Base-by-base conservation (phyloP, 108 stramenopile species). In the Stephanodiscus minutulus region DNA sequence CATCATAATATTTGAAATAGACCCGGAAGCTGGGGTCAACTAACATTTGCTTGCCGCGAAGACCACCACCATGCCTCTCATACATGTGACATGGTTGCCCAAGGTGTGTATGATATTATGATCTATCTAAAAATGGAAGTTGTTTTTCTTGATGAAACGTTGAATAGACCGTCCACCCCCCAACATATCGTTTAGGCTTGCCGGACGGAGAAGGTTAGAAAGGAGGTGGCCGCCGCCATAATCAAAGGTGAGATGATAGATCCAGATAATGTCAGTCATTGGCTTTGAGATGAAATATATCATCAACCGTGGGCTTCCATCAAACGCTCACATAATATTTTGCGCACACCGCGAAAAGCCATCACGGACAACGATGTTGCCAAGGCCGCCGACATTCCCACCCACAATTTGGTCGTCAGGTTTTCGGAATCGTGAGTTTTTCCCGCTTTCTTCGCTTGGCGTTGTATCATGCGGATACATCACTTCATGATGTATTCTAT, bases 331-430 rank as follows among this genome's bases (percentile, higher is more conserved):
- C 20, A 6, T 7, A 55, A 7, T 0, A 39, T 39, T 4, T 39
- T 18, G 5, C 6, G 9, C 50, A 52, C 50, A 18, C 50, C 22
- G 36, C 18, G 28, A 41, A 68, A 44, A 68, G 73, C 73, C 41
- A 66, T 74, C 50, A 74, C 73, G 35, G 66, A 74, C 47, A 74
- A 74, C 27, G 73, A 74, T 33, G 73, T 74, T 60, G 73, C 73
- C 3, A 67, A 74, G 39, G 52, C 46, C 4, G 73, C 66, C 8
- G 73, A 74, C 28, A 74, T 74, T 10, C 73, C 65, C 6, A 66
- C 65, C 1, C 37, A 74, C 1, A 74, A 74, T 48, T 6, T 74
- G 20, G 73, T 74, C 15, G 73, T 74, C 7, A 47, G 73, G 24
- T 74, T 74, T 53, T 60, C 57, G 2, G 73, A 74, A 49, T 58